A percentile compares a stretch with the other conserved stretches of the same genome.
Evolutionary conservation across 345 rosid species (phyloP).

Genomic region (Sonneratia alba): DNA sequence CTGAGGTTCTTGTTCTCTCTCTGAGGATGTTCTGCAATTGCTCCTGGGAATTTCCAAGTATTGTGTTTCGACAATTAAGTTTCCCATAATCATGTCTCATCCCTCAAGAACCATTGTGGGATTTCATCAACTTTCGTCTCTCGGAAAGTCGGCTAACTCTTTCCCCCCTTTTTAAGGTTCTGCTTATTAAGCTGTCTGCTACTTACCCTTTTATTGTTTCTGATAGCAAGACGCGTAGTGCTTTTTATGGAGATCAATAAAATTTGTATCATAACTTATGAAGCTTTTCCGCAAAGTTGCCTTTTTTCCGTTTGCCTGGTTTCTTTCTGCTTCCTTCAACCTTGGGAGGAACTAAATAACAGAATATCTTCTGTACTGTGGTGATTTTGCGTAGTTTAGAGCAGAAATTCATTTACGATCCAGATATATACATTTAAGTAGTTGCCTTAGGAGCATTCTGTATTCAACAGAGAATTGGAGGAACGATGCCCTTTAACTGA

Average conservation of each 20-base stretch:
- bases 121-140: background rate
- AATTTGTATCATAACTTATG: background rate
- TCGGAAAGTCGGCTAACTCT: background rate
- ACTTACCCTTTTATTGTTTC: background rate
- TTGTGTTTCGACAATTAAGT: background rate
- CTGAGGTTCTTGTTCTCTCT: background rate
- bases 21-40: background rate
- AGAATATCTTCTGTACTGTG: background rate
- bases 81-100: background rate
- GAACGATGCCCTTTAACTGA: background rate
- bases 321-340: background rate
- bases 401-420: background rate
- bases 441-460: background rate
- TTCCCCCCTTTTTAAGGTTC: too few species aligned
- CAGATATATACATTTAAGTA: background rate
- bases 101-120: background rate
- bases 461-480: background rate
- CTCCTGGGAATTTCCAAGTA: background rate
- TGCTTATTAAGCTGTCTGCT: background rate
- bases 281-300: background rate
- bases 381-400: background rate
- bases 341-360: background rate
- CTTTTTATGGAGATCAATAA: background rate
- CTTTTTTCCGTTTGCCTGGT: background rate
- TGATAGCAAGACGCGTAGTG: background rate